These are phyloP conservation scores for Anaeramoeba flamelloides DNA, from an alignment of 78 protist species.

Conservation along the genomic window DNA sequence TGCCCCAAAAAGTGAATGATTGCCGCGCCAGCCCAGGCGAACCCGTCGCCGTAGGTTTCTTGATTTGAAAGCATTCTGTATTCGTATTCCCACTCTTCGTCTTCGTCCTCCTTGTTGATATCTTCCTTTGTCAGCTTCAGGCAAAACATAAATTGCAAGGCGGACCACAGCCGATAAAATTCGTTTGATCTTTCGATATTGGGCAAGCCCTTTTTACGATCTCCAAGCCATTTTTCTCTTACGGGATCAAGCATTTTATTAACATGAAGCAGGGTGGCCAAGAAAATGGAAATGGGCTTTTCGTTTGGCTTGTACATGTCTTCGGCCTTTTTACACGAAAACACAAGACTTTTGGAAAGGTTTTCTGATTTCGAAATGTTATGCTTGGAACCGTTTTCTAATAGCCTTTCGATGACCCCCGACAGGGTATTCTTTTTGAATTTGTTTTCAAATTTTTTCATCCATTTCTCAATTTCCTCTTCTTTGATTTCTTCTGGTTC, in stretches of 20 bases:
- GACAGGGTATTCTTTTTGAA: no score
- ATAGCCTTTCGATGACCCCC: no score
- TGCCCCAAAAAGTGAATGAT: slow-evolving; percentile 53
- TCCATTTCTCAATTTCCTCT: no score
- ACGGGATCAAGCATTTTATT: slow-evolving; percentile 31
- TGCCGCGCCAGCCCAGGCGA: slow-evolving; percentile 51
- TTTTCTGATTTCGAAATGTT: no score
- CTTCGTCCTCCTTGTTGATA: no score
- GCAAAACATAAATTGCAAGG: slow-evolving; percentile 40
- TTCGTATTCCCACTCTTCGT: no score
- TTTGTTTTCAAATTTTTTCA: no score
- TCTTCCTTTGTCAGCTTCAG: slow-evolving; percentile 18
- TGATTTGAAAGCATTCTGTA: no score
- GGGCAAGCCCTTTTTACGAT: slow-evolving; percentile 37
- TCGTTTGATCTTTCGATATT: slow-evolving; percentile 33
- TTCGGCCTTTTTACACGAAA: no score
- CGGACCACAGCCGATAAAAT: slow-evolving; percentile 59
- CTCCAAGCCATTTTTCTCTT: slow-evolving; percentile 33
- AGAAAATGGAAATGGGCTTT: slow-evolving; percentile 26
- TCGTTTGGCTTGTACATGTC: slow-evolving; percentile 29
- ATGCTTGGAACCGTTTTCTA: no score
- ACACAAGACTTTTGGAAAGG: no score
- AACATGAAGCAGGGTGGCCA: slow-evolving; percentile 18
- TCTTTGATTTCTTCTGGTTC: no score
- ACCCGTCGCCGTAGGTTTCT: slow-evolving; percentile 57